phyloP scores from a whole-genome alignment of 2,329 filamentous ascomycete species.

The Tolypocladium ophioglossoides region DNA sequence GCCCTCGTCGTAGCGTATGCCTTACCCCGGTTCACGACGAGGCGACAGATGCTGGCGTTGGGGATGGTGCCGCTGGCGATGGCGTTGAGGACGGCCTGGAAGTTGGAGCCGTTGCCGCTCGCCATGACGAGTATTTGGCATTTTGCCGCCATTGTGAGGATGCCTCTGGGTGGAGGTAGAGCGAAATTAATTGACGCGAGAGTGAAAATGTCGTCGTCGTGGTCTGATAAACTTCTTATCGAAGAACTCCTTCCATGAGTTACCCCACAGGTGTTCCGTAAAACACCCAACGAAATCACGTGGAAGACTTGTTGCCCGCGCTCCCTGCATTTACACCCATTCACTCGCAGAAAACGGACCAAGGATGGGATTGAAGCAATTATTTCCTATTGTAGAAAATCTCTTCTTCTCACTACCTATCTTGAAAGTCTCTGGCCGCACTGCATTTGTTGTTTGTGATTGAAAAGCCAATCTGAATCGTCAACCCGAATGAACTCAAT shows the following conservation, averaged over 20 bases:
- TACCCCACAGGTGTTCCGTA: background rate
- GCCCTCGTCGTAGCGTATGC: slow-evolving; percentile 33
- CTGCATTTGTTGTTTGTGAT: background rate
- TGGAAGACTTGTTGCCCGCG: background rate
- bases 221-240: background rate
- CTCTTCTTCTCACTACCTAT: background rate
- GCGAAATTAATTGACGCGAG: background rate
- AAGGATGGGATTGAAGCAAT: background rate
- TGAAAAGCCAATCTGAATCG: background rate
- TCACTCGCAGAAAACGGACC: background rate
- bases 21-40: slow-evolving; percentile 39
- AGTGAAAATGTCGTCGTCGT: background rate
- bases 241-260: background rate
- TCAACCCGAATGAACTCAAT: background rate
- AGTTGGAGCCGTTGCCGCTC: slow-evolving; percentile 65
- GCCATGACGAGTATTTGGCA: slow-evolving; percentile 57
- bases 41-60: slow-evolving; percentile 30
- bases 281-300: background rate
- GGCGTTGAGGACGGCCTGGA: slow-evolving; percentile 59
- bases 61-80: slow-evolving; percentile 28
- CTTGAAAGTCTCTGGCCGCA: background rate
- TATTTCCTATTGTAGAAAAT: background rate
- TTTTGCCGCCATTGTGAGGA: background rate
- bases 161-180: background rate
- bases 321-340: background rate